Evolutionary conservation across 2,329 filamentous ascomycete species (phyloP), one percentile per base, ranked within the genome.

Genomic region (Tolypocladium ophioglossoides): DNA sequence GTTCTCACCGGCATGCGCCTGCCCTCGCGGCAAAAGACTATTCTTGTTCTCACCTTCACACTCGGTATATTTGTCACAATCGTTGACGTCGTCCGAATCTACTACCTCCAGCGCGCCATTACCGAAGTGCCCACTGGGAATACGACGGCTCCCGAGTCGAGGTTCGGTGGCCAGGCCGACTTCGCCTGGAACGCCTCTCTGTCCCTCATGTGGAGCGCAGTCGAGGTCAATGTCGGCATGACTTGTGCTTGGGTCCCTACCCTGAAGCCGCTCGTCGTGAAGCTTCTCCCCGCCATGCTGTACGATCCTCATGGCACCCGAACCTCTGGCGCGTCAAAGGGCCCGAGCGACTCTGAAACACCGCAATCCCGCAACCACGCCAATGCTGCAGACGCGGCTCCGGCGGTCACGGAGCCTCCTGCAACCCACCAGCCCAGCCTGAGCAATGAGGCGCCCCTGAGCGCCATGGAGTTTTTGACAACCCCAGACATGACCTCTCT

Each of bases 181-280:
- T 84, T 83, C 62, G 72, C 78, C 53, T 89, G 83, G 84, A 91
- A 92, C 64, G 88, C 89, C 0, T 89, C 89, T 0, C 72, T 91
- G 6, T 89, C 89, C 0, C 86, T 95, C 65, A 92, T 96, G 88
- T 97, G 91, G 92, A 92, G 88, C 18, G 87, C 86, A 14, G 84
- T 96, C 53, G 91, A 96, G 68, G 90, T 96, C 64, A 94, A 95
- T 60, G 77, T 95, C 1, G 91, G 90, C 20, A 91, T 96, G 61
- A 86, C 91, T 59, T 95, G 89, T 65, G 91, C 87, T 44, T 96
- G 91, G 63, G 87, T 96, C n/a, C 92, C 92, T 10, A 92, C 87
- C 0, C 73, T 96, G 57, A 96, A 96, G 66, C 91, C 92, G 1
- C 74, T 97, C 8, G 84, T 92, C 54, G 81, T 88, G 59, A 77